A percentile compares a stretch with the other conserved stretches of the same genome.
These are phyloP conservation scores for Rhododendron williamsianum DNA, from an alignment of 148 eudicot genomes.

Conservation along the genomic window DNA sequence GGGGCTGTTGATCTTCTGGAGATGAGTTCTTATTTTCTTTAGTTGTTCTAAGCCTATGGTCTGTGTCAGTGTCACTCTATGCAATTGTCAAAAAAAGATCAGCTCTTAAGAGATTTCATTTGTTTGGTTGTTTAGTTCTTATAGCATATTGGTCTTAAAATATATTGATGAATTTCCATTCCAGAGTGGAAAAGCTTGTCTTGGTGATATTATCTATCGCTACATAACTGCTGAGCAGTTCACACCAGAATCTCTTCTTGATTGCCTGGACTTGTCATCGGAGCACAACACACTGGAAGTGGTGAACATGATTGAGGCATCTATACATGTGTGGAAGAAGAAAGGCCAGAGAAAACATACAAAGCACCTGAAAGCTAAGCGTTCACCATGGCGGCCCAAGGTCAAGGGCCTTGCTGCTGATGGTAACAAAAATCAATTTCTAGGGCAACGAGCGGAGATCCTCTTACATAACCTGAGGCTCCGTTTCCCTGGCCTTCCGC, in stretches of 20 bases:
- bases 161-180: conserved; percentile 11
- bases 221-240: conserved; percentile 74
- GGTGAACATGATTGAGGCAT: conserved; percentile 86
- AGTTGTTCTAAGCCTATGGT: neutral
- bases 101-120: neutral
- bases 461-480: conserved; percentile 61
- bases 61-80: neutral
- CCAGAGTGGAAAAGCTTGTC: conserved; percentile 86
- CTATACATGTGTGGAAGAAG: conserved; percentile 81
- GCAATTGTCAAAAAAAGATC: neutral
- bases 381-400: conserved; percentile 75
- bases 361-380: conserved; percentile 40
- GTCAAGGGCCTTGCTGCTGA: conserved; percentile 70
- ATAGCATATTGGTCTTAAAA: neutral
- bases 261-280: conserved; percentile 77
- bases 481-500: conserved; percentile 88
- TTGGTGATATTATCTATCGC: conserved; percentile 87
- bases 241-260: conserved; percentile 80
- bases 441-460: conserved; percentile 72
- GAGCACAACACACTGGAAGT: conserved; percentile 84
- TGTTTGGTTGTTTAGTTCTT: neutral
- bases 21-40: neutral
- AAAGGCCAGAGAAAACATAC: conserved; percentile 53
- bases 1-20: neutral
- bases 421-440: conserved; percentile 59